Conservation (phyloP, 2,329 filamentous ascomycete species). For the Xylariaceae sp. region DNA sequence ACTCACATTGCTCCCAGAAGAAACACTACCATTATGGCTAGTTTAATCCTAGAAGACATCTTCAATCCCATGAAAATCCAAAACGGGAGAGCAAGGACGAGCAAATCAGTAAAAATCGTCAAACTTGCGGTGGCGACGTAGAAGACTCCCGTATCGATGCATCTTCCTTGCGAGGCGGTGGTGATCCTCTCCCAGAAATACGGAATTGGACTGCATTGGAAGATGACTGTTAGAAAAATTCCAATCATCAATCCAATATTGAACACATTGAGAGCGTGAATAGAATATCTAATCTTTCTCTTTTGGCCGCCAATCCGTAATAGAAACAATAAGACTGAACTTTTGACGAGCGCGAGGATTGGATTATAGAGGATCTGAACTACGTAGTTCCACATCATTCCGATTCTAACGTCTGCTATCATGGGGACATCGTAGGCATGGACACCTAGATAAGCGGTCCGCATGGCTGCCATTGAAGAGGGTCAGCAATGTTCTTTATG, state of each 20-base stretch:
- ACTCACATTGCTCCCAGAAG: constrained; percentile 32
- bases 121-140: constrained; percentile 37
- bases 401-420: constrained; percentile 25
- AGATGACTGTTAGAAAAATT: constrained; percentile 36
- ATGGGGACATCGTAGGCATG: constrained; percentile 27
- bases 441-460: constrained; percentile 21
- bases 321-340: constrained; percentile 38
- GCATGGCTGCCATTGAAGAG: constrained; percentile 16
- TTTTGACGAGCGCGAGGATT: constrained; percentile 37
- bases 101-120: constrained; percentile 46
- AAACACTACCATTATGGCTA: constrained; percentile 45
- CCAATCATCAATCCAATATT: constrained; percentile 34
- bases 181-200: constrained; percentile 32
- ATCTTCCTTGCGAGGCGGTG: constrained; percentile 24
- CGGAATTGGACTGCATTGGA: constrained; percentile 34
- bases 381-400: constrained; percentile 31
- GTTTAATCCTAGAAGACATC: constrained; percentile 41
- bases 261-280: constrained; percentile 32
- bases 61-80: constrained; percentile 46
- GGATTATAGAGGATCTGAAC: constrained; percentile 38
- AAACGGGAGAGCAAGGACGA: constrained; percentile 44
- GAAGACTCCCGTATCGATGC: constrained; percentile 22
- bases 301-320: constrained; percentile 35
- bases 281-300: constrained; percentile 27
- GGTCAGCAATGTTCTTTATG: constrained; percentile 5